Conservation (phyloP, 164 flowering plant genomes). For the Umbellularia californica region DNA sequence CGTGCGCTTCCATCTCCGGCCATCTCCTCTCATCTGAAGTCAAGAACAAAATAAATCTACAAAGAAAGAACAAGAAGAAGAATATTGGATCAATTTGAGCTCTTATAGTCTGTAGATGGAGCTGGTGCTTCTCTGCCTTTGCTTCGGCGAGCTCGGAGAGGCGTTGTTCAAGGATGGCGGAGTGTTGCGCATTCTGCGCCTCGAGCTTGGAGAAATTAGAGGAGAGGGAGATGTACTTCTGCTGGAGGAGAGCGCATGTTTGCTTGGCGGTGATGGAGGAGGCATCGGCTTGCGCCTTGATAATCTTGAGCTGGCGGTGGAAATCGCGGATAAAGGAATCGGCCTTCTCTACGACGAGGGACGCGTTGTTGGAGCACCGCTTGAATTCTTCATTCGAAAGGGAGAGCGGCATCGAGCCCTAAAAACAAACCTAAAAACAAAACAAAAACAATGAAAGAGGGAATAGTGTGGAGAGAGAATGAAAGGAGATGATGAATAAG, state of each 20-base stretch:
- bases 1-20: too few species aligned
- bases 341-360: conserved; percentile 62
- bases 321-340: conserved; percentile 60
- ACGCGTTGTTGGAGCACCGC: conserved; percentile 37
- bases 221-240: conserved; percentile 71
- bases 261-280: conserved; percentile 85
- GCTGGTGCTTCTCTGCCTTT: too few species aligned
- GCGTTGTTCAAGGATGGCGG: too few species aligned
- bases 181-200: conserved; percentile 33
- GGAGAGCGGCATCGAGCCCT: conserved; percentile 75
- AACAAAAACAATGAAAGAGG: background rate
- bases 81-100: too few species aligned
- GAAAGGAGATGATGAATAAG: background rate
- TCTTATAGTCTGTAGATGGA: too few species aligned
- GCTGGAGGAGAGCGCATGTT: conserved; percentile 77
- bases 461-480: background rate
- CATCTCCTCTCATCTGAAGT: too few species aligned
- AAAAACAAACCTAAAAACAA: background rate
- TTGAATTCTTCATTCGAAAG: conserved; percentile 71
- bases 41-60: too few species aligned
- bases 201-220: conserved; percentile 56
- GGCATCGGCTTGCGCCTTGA: conserved; percentile 77
- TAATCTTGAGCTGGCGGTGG: conserved; percentile 51
- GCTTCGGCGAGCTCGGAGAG: too few species aligned
- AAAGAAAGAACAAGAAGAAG: too few species aligned